Conservation (phyloP, 1,284 basidiomycete genomes). For the Leccinum variabile region DNA sequence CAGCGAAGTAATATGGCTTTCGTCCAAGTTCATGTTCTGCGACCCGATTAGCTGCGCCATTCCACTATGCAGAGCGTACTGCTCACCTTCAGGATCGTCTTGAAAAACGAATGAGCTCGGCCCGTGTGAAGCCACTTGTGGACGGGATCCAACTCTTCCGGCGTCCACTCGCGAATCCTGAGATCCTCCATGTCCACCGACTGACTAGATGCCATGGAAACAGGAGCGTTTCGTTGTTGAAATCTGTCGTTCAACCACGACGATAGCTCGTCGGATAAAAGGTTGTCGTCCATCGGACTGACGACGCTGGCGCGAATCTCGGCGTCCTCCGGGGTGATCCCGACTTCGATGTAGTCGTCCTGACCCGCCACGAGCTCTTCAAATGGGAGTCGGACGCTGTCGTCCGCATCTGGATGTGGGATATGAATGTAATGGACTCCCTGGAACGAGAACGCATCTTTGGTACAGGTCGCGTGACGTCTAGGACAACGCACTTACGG, state of each 20-base stretch:
- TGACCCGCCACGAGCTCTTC: slow-evolving; percentile 27
- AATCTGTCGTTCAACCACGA: slow-evolving; percentile 34
- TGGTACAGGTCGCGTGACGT: background rate
- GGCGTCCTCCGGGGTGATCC: slow-evolving; percentile 19
- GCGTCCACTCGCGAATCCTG: slow-evolving; percentile 39
- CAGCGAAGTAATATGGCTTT: slow-evolving; percentile 16
- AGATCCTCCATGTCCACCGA: slow-evolving; percentile 38
- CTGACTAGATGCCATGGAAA: slow-evolving; percentile 12
- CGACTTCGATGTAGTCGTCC: slow-evolving; percentile 32
- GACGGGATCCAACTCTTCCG: slow-evolving; percentile 32
- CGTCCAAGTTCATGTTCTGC: slow-evolving; percentile 25
- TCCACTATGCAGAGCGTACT: background rate
- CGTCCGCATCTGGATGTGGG: slow-evolving; percentile 22
- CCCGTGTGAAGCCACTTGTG: slow-evolving; percentile 29
- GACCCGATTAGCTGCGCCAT: slow-evolving; percentile 4
- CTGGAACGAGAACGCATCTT: slow-evolving; percentile 13
- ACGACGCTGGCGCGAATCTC: slow-evolving; percentile 24
- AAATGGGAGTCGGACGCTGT: slow-evolving; percentile 26
- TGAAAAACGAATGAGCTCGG: slow-evolving; percentile 24
- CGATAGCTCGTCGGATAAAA: slow-evolving; percentile 24
- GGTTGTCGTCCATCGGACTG: slow-evolving; percentile 14
- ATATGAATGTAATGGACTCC: slow-evolving; percentile 34
- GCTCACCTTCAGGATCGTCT: slow-evolving; percentile 28
- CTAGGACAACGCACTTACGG: slow-evolving; percentile 24
- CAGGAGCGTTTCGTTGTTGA: slow-evolving; percentile 23